phyloP scores from a whole-genome alignment of 331 rosid genomes.

The Spiraea crenata region DNA sequence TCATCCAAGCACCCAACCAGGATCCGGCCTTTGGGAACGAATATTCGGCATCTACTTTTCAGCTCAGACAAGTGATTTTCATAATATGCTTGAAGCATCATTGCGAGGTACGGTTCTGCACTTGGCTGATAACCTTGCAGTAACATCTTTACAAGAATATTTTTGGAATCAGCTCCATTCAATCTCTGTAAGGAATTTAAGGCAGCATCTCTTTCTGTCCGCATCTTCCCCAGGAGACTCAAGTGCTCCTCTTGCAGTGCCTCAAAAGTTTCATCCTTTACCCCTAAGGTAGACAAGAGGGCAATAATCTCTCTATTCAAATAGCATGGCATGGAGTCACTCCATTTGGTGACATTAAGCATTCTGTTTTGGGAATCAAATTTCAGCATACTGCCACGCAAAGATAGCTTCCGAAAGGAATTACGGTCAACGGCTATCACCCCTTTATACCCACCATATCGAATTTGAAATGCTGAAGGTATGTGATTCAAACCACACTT shows the following conservation, averaged over 20 bases:
- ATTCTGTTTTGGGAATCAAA: constrained; percentile 76
- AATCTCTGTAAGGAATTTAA: constrained; percentile 61
- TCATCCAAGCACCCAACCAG: constrained; percentile 94
- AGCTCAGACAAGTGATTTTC: constrained; percentile 69
- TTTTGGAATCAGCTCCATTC: constrained; percentile 55
- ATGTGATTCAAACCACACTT: constrained; percentile 58
- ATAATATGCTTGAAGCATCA: constrained; percentile 85
- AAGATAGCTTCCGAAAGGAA: constrained; percentile 72
- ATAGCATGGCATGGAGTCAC: constrained; percentile 88
- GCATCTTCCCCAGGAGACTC: constrained; percentile 61
- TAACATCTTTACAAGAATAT: constrained; percentile 76
- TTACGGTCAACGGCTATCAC: constrained; percentile 78
- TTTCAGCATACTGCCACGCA: constrained; percentile 85
- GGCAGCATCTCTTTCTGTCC: constrained; percentile 57
- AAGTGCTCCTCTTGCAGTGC: constrained; percentile 75
- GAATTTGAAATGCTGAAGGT: constrained; percentile 95
- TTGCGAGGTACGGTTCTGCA: constrained; percentile 75
- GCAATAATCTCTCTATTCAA: constrained; percentile 83
- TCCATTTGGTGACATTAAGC: constrained; percentile 86
- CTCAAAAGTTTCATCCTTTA: constrained; percentile 68
- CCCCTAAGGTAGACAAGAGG: constrained; percentile 75
- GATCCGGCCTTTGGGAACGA: constrained; percentile 75
- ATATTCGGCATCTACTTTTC: constrained; percentile 74
- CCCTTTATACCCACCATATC: constrained; percentile 95
- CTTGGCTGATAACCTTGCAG: constrained; percentile 73